Evolutionary conservation across 441 rosid genomes (phyloP).

Genomic region (Jatropha podagrica): DNA sequence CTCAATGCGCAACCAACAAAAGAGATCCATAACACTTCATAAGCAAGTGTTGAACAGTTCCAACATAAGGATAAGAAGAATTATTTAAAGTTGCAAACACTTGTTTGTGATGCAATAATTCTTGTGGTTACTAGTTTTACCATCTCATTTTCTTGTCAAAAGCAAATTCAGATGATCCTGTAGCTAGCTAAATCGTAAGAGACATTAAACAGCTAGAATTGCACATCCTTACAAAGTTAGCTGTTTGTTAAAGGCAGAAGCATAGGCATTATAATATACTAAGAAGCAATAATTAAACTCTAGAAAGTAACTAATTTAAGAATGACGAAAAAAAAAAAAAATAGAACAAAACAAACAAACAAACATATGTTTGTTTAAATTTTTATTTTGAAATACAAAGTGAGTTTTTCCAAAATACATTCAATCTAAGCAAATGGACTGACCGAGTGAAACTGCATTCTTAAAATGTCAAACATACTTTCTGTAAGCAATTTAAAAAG

Average conservation of each 20-base stretch:
- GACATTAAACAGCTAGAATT: background rate
- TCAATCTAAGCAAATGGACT: too few relatives aligned
- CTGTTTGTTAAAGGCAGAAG: background rate
- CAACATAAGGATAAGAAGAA: background rate
- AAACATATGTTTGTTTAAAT: too few relatives aligned
- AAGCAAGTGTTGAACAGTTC: conserved; percentile 2
- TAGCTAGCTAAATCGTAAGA: background rate
- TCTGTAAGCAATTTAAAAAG: too few relatives aligned
- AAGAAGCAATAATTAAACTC: background rate
- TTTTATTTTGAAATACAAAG: too few relatives aligned
- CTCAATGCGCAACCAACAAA: background rate
- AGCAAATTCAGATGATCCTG: background rate
- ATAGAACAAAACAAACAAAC: too few relatives aligned
- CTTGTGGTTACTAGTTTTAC: background rate
- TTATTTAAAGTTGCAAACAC: background rate
- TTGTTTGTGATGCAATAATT: background rate
- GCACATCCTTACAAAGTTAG: background rate
- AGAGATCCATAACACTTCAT: conserved; percentile 6
- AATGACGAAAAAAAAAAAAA: too few relatives aligned
- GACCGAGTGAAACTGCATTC: too few relatives aligned
- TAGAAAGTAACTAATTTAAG: too few relatives aligned
- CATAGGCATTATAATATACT: background rate
- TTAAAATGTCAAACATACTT: too few relatives aligned
- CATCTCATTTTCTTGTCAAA: background rate
- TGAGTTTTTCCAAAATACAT: too few relatives aligned